Conservation (phyloP, 352 stramenopile genomes). For the Pythium biforme region DNA sequence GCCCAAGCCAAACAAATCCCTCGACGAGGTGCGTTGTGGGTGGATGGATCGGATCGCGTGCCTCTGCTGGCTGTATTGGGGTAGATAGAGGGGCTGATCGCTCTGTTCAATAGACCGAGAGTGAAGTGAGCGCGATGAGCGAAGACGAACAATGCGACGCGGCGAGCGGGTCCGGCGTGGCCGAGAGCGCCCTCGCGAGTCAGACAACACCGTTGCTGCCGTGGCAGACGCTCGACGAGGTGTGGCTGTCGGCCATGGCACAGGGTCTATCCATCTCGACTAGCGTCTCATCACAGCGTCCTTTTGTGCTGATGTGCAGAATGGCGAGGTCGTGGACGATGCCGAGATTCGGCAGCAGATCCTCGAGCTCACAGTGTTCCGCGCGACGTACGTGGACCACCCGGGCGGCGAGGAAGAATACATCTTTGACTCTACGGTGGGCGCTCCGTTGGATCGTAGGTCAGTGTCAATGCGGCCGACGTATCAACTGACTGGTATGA, state of each 20-base stretch:
- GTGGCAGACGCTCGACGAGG: constrained; percentile 45
- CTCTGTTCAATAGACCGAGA: constrained; percentile 4
- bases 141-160: constrained; percentile 28
- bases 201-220: constrained; percentile 31
- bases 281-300: background rate
- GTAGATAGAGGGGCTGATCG: too few relatives aligned
- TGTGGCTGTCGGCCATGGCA: background rate
- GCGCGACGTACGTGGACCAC: constrained; percentile 59
- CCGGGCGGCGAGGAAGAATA: constrained; percentile 61
- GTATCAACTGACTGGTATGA: background rate
- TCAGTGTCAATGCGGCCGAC: background rate
- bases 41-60: too few relatives aligned
- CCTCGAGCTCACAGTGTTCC: constrained; percentile 59
- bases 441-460: background rate
- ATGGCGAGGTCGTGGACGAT: constrained; percentile 39
- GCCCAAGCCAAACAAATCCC: constrained; percentile 4
- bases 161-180: background rate
- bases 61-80: too few relatives aligned
- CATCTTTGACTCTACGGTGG: constrained; percentile 48
- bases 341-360: constrained; percentile 46
- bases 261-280: background rate
- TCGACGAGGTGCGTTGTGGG: constrained; percentile 7
- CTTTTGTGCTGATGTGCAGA: constrained; percentile 4
- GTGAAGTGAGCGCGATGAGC: background rate
- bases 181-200: background rate